A percentile compares a stretch with the other conserved stretches of the same genome.
Conservation (phyloP, 257 asterid species). For the Ballota nigra region DNA sequence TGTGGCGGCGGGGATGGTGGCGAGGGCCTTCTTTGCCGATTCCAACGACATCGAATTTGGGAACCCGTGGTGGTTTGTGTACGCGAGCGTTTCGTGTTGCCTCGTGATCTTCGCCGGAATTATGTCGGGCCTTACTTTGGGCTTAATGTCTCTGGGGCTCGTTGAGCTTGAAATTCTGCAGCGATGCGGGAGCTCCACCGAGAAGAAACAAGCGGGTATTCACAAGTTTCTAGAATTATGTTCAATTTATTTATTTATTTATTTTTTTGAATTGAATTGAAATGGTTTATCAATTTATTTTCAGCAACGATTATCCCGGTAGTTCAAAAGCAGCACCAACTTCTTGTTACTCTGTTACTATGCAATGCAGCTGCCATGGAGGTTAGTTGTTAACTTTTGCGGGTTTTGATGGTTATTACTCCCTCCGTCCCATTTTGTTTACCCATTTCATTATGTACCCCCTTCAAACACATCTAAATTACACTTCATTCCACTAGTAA, state of each 20-base stretch:
- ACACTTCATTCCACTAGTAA: too few species aligned
- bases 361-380: conserved; percentile 99
- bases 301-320: conserved; percentile 88
- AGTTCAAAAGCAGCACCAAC: conserved; percentile 95
- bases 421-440: too few species aligned
- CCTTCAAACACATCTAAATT: too few species aligned
- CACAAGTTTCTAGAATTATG: neutral
- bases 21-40: conserved; percentile 53
- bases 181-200: conserved; percentile 67
- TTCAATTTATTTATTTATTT: neutral
- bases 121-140: conserved; percentile 92
- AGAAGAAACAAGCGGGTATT: conserved; percentile 89
- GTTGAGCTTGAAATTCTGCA: conserved; percentile 94
- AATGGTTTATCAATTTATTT: neutral
- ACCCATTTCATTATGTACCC: too few species aligned
- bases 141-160: conserved; percentile 88
- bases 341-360: conserved; percentile 86
- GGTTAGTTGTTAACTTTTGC: conserved; percentile 39
- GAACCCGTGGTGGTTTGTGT: conserved; percentile 84
- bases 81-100: conserved; percentile 83
- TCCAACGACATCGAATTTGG: conserved; percentile 81
- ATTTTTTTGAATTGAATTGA: neutral
- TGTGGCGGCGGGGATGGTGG: conserved; percentile 37
- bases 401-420: too few species aligned
- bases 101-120: conserved; percentile 96